Percentiles rank a stretch among this genome's conserved stretches.
Conservation (phyloP, 1,284 basidiomycete genomes). For the Ceratobasidium sp. region DNA sequence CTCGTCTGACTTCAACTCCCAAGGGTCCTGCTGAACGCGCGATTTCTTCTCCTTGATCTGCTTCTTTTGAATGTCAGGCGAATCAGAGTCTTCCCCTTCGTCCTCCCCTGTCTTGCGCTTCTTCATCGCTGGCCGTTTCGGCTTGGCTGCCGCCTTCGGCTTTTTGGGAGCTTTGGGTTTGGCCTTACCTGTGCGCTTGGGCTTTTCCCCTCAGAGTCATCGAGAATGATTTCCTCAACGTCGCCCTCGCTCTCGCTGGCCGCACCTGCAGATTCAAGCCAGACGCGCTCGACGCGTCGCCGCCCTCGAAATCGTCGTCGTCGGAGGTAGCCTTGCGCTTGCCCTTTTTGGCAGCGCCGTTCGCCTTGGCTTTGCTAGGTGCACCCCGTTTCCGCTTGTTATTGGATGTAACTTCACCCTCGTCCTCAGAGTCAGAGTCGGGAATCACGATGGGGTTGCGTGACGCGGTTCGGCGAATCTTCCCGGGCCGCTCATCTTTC, state of each 20-base stretch:
- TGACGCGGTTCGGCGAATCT: conserved; percentile 1
- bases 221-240: neutral
- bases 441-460: conserved; percentile 23
- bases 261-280: conserved; percentile 47
- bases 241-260: conserved; percentile 54
- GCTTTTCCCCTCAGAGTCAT: conserved; percentile 36
- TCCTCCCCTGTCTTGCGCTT: conserved; percentile 52
- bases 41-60: conserved; percentile 46
- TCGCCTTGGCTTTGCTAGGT: conserved; percentile 44
- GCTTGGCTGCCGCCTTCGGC: conserved; percentile 42
- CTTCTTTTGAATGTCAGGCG: conserved; percentile 47
- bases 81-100: conserved; percentile 47
- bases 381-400: conserved; percentile 46
- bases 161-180: conserved; percentile 48
- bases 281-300: conserved; percentile 46
- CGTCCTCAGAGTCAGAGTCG: conserved; percentile 30
- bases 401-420: neutral
- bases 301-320: conserved; percentile 39
- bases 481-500: neutral
- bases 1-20: conserved; percentile 70
- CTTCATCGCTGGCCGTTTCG: conserved; percentile 51
- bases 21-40: conserved; percentile 75
- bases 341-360: conserved; percentile 42
- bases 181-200: conserved; percentile 42
- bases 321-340: conserved; percentile 41